Percentiles rank a stretch among this genome's conserved stretches.
Evolutionary conservation across 2,329 filamentous ascomycete species (phyloP).

Genomic region (Grosmannia huntii): DNA sequence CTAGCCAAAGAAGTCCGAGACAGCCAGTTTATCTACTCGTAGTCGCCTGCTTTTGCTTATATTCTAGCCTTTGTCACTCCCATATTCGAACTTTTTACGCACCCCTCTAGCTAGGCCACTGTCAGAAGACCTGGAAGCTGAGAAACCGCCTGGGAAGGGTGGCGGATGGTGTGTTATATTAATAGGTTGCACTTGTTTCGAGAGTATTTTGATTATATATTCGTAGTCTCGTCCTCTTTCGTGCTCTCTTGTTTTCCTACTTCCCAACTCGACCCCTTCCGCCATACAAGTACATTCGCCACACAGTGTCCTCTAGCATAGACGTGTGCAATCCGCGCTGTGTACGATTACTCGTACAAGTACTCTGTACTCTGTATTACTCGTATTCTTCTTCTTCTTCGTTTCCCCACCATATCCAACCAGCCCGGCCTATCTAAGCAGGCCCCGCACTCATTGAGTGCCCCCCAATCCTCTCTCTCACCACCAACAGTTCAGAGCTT

Average conservation of each 20-base stretch:
- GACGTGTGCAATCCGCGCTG: background rate
- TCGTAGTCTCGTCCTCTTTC: background rate
- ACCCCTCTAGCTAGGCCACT: background rate
- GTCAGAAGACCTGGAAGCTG: background rate
- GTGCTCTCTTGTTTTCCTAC: background rate
- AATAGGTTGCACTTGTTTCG: background rate
- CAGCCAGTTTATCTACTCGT: background rate
- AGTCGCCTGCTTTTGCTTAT: background rate
- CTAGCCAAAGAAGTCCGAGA: background rate
- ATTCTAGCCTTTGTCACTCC: background rate
- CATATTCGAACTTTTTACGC: background rate
- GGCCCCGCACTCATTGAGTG: too few species aligned
- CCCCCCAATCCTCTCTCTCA: too few species aligned
- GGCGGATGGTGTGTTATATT: background rate
- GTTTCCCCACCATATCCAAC: too few species aligned
- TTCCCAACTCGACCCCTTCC: background rate
- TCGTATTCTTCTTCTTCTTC: too few species aligned
- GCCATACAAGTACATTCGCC: background rate
- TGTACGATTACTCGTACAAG: too few species aligned
- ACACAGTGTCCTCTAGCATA: background rate
- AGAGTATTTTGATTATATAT: background rate
- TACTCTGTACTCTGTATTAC: too few species aligned
- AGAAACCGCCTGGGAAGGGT: background rate
- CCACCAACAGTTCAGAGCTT: too few species aligned
- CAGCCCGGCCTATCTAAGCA: too few species aligned